Conservation (phyloP, 768 basidiomycete species). For the Tremella yokohamensis region DNA sequence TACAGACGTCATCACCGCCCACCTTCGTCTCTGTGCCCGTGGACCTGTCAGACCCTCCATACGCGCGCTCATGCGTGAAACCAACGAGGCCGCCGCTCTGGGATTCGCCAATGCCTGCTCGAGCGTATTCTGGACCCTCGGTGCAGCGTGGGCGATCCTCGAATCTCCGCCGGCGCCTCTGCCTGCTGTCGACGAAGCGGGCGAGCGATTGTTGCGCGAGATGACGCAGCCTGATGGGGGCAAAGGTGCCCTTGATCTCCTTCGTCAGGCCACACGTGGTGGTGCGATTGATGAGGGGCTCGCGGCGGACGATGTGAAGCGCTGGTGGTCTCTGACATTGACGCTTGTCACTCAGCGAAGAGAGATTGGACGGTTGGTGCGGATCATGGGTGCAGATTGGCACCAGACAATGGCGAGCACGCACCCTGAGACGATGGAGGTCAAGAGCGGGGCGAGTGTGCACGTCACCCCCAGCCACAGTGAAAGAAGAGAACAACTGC, state of each 20-base stretch:
- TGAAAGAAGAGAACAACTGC: no score
- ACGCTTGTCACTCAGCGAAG: conserved; percentile 11
- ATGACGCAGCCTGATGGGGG: no score
- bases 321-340: conserved; percentile 12
- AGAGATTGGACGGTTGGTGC: conserved; percentile 3
- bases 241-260: no score
- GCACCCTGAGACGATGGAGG: no score
- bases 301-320: neutral
- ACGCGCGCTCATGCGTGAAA: neutral
- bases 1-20: conserved; percentile 6
- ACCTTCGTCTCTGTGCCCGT: conserved; percentile 1
- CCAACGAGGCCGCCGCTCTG: conserved; percentile 3
- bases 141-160: conserved; percentile 11
- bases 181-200: conserved; percentile 4
- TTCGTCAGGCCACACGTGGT: no score
- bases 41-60: conserved; percentile 2
- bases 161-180: conserved; percentile 8
- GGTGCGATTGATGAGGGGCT: neutral
- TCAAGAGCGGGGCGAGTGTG: no score
- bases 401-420: no score
- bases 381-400: conserved; percentile 12
- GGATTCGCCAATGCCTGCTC: conserved; percentile 7
- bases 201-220: neutral
- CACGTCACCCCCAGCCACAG: no score
- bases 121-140: conserved; percentile 9